Evolutionary conservation across 257 asterid genomes (phyloP).

Genomic region (Solanum neorickii): DNA sequence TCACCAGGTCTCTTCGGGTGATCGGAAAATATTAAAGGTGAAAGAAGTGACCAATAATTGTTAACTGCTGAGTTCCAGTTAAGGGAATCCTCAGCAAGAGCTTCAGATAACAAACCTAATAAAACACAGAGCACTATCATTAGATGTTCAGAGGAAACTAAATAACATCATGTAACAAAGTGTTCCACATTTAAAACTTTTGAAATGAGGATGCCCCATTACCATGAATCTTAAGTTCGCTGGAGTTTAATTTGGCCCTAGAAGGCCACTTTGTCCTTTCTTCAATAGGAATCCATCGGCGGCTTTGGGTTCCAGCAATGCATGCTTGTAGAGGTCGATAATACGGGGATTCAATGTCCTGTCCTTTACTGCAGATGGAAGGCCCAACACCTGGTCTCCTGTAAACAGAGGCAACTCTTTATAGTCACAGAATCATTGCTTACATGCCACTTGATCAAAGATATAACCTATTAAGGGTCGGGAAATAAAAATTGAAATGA

Average conservation of each 20-base stretch:
- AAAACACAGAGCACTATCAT: not conserved
- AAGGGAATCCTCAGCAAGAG: constrained; percentile 55
- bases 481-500: constrained; percentile 1
- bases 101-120: constrained; percentile 60
- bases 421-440: not conserved
- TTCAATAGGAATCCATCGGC: constrained; percentile 78
- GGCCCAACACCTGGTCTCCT: constrained; percentile 65
- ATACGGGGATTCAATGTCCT: constrained; percentile 75
- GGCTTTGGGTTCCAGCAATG: constrained; percentile 83
- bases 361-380: constrained; percentile 66
- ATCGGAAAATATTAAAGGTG: constrained; percentile 92
- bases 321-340: constrained; percentile 81
- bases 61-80: constrained; percentile 70
- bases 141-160: not conserved
- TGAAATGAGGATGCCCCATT: constrained; percentile 2
- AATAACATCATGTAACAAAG: not conserved
- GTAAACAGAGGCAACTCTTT: constrained; percentile 19
- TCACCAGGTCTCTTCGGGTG: constrained; percentile 99
- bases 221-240: constrained; percentile 73
- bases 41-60: constrained; percentile 90
- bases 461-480: not conserved
- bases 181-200: not conserved
- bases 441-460: not conserved
- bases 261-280: constrained; percentile 84
- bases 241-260: constrained; percentile 40